Conservation (phyloP, 78 protist species). For the Capsaspora owczarzaki region DNA sequence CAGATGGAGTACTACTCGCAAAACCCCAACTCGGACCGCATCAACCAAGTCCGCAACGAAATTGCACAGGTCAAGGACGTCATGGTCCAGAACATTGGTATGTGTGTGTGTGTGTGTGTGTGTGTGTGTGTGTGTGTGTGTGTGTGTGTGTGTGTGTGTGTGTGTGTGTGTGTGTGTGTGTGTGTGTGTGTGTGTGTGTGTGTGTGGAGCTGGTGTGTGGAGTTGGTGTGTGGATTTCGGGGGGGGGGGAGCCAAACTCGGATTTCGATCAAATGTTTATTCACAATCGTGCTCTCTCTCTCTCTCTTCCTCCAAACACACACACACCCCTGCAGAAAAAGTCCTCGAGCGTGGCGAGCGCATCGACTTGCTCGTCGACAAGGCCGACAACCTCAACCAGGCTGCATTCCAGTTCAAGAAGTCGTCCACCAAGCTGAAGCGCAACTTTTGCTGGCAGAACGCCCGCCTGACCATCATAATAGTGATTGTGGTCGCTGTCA, state of each 20-base stretch:
- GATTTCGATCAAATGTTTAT: not conserved
- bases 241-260: no score
- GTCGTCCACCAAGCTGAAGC: no score
- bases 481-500: no score
- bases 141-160: no score
- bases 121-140: no score
- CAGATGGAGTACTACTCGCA: constrained; percentile 65
- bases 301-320: not conserved
- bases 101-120: constrained; percentile 47
- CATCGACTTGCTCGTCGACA: constrained; percentile 82
- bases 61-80: constrained; percentile 68
- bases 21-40: constrained; percentile 38
- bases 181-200: no score
- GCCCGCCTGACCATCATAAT: no score
- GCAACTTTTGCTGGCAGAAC: no score
- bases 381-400: constrained; percentile 66
- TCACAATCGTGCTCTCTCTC: not conserved
- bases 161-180: no score
- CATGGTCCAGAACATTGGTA: constrained; percentile 70
- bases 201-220: no score
- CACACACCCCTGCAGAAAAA: no score
- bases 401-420: constrained; percentile 74
- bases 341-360: constrained; percentile 34
- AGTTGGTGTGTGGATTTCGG: no score
- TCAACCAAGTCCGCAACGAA: constrained; percentile 23